Conservation (phyloP, 805 yeast species). For the Schizosaccharomyces lindneri region DNA sequence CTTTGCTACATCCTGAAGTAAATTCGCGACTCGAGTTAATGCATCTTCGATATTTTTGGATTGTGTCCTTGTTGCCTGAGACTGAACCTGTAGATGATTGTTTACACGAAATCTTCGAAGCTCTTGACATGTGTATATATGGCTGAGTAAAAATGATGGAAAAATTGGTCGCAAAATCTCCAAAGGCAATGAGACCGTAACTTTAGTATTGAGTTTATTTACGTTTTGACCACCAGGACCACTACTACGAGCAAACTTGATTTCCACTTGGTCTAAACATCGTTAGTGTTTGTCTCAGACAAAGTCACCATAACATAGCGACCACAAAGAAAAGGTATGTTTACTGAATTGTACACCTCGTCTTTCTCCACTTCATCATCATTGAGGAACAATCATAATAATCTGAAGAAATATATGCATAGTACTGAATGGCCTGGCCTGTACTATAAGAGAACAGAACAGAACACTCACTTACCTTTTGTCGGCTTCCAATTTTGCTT, state of each 20-base stretch:
- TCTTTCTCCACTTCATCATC: too few species aligned
- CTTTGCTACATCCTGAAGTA: background rate
- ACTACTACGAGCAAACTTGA: background rate
- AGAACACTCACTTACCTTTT: background rate
- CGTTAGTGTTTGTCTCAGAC: background rate
- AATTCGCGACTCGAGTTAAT: background rate
- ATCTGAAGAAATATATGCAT: too few species aligned
- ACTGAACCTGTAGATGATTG: background rate
- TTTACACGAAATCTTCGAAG: background rate
- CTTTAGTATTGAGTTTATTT: slow-evolving; percentile 38
- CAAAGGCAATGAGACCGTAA: slow-evolving; percentile 18
- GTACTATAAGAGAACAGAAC: too few species aligned
- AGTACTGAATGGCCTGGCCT: background rate
- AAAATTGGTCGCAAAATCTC: background rate
- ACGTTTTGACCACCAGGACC: slow-evolving; percentile 78
- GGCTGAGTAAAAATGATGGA: background rate
- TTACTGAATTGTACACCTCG: too few species aligned
- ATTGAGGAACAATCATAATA: too few species aligned
- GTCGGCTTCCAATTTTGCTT: background rate
- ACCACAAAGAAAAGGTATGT: too few species aligned
- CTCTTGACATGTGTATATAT: background rate
- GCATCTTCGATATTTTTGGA: background rate
- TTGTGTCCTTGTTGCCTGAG: background rate
- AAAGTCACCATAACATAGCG: too few species aligned
- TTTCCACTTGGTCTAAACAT: background rate